Evolutionary conservation across 2,329 filamentous ascomycete genomes (phyloP).

Genomic region (Teratosphaeria destructans): DNA sequence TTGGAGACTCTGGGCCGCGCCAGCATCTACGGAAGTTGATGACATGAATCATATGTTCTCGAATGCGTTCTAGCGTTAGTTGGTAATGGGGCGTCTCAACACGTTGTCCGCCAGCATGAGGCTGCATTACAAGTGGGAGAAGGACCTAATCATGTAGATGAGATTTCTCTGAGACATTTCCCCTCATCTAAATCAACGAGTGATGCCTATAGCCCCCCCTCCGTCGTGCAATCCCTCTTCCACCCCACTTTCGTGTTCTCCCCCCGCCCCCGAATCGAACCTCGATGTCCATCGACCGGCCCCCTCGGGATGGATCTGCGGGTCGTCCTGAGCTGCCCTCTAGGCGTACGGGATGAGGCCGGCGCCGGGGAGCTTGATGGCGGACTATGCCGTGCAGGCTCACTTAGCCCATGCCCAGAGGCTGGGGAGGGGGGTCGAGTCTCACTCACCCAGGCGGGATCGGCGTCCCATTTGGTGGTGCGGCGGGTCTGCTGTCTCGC

Average conservation of each 20-base stretch:
- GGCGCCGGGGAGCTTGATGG: not conserved
- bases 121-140: not conserved
- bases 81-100: not conserved
- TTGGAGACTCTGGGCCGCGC: conserved; percentile 19
- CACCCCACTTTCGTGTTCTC: not conserved
- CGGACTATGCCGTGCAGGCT: not conserved
- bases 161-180: not conserved
- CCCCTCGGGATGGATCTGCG: not conserved
- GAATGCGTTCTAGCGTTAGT: not conserved
- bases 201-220: not conserved
- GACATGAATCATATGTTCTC: not conserved
- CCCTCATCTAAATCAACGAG: not conserved
- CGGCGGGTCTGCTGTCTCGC: not conserved
- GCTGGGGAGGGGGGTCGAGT: not conserved
- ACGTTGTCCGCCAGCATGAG: not conserved
- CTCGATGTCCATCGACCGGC: not conserved
- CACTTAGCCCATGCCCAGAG: not conserved
- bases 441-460: not conserved
- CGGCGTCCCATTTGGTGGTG: not conserved
- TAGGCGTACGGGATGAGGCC: not conserved
- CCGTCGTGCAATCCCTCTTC: not conserved
- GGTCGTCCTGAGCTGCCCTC: not conserved
- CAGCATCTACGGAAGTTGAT: conserved; percentile 4
- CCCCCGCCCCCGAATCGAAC: not conserved
- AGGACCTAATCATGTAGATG: not conserved